Evolutionary conservation across 2,329 filamentous ascomycete genomes (phyloP).

Genomic region (Cryphonectria japonica): DNA sequence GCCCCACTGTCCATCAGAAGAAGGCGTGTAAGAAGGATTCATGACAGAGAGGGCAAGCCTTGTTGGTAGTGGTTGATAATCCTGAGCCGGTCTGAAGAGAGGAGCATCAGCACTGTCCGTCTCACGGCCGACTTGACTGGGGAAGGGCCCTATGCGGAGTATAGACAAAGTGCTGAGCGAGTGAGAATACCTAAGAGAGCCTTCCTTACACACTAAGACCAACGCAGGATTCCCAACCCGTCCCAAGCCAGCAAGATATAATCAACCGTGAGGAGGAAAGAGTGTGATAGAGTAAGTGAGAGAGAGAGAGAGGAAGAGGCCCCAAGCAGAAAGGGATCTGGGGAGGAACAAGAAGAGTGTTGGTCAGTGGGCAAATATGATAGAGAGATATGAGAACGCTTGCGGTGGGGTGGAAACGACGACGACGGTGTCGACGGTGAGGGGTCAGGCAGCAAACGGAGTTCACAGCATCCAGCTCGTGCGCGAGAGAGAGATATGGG

Average conservation of each 20-base stretch:
- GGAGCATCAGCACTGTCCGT: conserved; percentile 17
- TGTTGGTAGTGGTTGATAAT: conserved; percentile 8
- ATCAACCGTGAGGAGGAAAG: not conserved
- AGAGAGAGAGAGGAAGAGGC: not conserved
- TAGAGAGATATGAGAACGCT: not conserved
- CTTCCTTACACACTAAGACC: conserved; percentile 1
- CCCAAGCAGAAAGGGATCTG: not conserved
- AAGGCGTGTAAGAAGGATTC: conserved; percentile 21
- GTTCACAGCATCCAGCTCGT: conserved; percentile 24
- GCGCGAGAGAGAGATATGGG: not conserved
- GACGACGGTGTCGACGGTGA: not conserved
- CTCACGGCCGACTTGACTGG: not conserved
- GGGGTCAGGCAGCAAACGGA: conserved; percentile 22
- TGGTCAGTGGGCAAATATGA: conserved; percentile 26
- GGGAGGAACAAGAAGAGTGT: conserved; percentile 4
- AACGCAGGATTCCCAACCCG: not conserved
- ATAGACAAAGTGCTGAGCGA: not conserved
- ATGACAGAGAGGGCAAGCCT: conserved; percentile 23
- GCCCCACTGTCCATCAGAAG: conserved; percentile 22
- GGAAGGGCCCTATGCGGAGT: not conserved
- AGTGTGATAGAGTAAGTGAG: not conserved
- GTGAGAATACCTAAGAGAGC: not conserved
- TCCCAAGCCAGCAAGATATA: not conserved
- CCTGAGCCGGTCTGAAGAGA: conserved; percentile 10
- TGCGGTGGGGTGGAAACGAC: not conserved